These are phyloP conservation scores for Phytophthora tubulina DNA, from an alignment of 352 stramenopile genomes.

Conservation along the genomic window DNA sequence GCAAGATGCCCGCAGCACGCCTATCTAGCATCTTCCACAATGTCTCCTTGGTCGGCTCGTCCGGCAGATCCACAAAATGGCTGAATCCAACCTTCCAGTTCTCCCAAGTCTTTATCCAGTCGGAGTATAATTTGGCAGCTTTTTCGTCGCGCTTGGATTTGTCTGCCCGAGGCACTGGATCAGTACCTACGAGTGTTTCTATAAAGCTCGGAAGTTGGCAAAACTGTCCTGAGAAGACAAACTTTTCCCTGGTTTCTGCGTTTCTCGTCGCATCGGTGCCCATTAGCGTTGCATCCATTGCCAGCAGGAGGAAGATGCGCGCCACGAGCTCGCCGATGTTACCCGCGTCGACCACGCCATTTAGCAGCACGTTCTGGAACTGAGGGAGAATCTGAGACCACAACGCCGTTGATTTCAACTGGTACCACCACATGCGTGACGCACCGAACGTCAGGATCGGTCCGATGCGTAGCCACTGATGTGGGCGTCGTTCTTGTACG, in stretches of 20 bases:
- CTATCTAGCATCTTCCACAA: slow-evolving; percentile 1
- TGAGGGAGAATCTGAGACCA: slow-evolving; percentile 3
- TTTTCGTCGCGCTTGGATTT: background rate
- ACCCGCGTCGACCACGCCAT: slow-evolving; percentile 1
- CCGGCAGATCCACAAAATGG: background rate
- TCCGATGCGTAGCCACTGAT: background rate
- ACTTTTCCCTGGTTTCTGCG: background rate
- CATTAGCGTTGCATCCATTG: background rate
- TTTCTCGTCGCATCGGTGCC: background rate
- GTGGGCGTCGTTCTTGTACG: slow-evolving; percentile 6
- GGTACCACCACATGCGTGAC: background rate
- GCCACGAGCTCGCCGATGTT: slow-evolving; percentile 3
- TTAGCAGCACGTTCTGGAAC: background rate
- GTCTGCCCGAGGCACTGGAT: background rate
- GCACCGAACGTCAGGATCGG: slow-evolving; percentile 1
- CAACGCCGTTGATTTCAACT: background rate
- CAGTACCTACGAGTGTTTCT: background rate
- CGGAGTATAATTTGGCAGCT: background rate
- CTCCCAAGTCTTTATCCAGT: background rate
- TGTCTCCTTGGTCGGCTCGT: background rate
- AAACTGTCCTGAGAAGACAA: background rate
- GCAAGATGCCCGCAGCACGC: background rate
- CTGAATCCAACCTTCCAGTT: slow-evolving; percentile 2
- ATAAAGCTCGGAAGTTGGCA: background rate
- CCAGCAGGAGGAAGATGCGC: slow-evolving; percentile 4